Evolutionary conservation across 306 rosid species (phyloP).

Genomic region (Corylus avellana): DNA sequence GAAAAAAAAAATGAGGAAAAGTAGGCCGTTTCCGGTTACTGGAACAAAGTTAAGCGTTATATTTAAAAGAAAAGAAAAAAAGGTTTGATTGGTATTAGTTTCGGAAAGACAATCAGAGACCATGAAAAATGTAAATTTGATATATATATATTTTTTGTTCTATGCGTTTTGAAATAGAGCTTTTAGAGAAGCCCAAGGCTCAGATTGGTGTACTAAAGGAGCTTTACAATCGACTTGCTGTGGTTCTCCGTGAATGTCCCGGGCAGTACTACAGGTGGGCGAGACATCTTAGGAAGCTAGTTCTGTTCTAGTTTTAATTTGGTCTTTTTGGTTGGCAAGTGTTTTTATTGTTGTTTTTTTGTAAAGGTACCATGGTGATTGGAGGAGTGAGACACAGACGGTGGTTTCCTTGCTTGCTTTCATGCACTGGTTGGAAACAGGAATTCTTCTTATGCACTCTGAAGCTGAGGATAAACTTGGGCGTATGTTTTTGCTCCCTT

Average conservation of each 20-base stretch:
- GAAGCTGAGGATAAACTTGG: slow-evolving; percentile 83
- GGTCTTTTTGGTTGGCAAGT: slow-evolving; percentile 21
- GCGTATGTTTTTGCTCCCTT: slow-evolving; percentile 47
- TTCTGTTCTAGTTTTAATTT: not conserved
- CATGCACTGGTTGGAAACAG: slow-evolving; percentile 92
- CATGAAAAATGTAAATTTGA: not conserved
- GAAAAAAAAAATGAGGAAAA: not conserved
- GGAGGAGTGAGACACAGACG: slow-evolving; percentile 89
- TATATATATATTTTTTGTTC: not conserved
- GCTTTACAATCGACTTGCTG: slow-evolving; percentile 71
- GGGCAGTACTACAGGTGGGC: slow-evolving; percentile 71
- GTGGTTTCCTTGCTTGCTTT: slow-evolving; percentile 84
- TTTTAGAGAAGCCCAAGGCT: slow-evolving; percentile 73
- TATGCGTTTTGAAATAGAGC: slow-evolving; percentile 42
- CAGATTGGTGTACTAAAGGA: slow-evolving; percentile 69
- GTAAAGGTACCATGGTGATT: slow-evolving; percentile 84
- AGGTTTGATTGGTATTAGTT: not conserved
- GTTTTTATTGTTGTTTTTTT: not conserved
- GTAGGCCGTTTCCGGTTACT: not conserved
- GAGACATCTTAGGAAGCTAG: not conserved
- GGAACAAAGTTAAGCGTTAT: not conserved
- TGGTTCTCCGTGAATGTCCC: slow-evolving; percentile 57
- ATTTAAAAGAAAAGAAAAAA: not conserved
- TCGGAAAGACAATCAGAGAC: not conserved
- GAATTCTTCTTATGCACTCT: slow-evolving; percentile 69